Conservation (phyloP, 2,329 filamentous ascomycete species). For the Emergomyces africanus region DNA sequence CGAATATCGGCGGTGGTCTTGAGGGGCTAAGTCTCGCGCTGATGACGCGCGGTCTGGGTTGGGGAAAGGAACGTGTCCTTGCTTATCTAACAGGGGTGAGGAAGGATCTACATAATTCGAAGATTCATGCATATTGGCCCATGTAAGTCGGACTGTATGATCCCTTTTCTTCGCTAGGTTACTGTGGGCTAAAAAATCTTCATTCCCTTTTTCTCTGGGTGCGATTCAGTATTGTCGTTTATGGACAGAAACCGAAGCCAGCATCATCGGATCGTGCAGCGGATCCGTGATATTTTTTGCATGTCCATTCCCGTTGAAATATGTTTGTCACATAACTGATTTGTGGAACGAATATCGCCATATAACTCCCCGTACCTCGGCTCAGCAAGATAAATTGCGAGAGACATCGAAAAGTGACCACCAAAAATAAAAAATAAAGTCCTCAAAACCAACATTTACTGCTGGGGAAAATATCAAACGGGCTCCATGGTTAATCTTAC, state of each 20-base stretch:
- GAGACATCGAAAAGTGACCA: too few relatives aligned
- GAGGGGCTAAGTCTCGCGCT: conserved; percentile 12
- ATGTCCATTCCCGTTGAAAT: not conserved
- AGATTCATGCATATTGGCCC: conserved; percentile 13
- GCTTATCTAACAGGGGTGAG: conserved; percentile 12
- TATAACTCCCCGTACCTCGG: too few relatives aligned
- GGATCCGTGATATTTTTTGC: not conserved
- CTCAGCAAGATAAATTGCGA: too few relatives aligned
- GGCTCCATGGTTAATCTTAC: too few relatives aligned
- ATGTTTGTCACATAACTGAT: not conserved
- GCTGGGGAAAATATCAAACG: too few relatives aligned
- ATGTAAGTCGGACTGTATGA: conserved; percentile 2
- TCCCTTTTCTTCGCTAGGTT: not conserved
- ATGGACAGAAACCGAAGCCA: conserved; percentile 1
- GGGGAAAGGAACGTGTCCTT: conserved; percentile 11
- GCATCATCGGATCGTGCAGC: not conserved
- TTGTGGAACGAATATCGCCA: not conserved
- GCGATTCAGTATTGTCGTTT: not conserved
- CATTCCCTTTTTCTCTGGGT: not conserved
- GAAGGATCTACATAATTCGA: conserved; percentile 10
- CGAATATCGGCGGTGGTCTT: conserved; percentile 11
- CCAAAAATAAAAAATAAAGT: too few relatives aligned
- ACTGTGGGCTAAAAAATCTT: not conserved
- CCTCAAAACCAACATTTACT: too few relatives aligned
- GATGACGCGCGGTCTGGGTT: conserved; percentile 11